Evolutionary conservation across 257 asterid genomes (phyloP).

Genomic region (Solanum appendiculatum): DNA sequence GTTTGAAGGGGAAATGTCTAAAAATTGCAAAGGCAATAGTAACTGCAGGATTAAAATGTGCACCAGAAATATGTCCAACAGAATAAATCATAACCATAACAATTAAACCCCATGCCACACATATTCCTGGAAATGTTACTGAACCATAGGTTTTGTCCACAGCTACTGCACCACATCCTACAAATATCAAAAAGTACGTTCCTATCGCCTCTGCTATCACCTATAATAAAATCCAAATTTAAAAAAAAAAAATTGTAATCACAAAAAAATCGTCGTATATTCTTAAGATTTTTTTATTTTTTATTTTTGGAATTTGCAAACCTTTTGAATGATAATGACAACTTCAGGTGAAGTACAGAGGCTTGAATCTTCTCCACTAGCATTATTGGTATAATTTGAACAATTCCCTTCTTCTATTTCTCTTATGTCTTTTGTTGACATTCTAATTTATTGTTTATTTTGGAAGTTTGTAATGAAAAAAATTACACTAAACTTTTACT

Average conservation of each 20-base stretch:
- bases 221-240: slow-evolving; percentile 7
- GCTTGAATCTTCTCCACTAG: slow-evolving; percentile 7
- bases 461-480: not conserved
- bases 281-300: not conserved
- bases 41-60: slow-evolving; percentile 70
- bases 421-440: slow-evolving; percentile 28
- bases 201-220: slow-evolving; percentile 57
- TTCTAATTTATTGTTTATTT: not conserved
- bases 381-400: not conserved
- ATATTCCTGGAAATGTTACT: slow-evolving; percentile 53
- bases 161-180: slow-evolving; percentile 55
- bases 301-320: not conserved
- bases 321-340: slow-evolving; percentile 44
- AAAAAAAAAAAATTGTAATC: too few relatives aligned
- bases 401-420: slow-evolving; percentile 34
- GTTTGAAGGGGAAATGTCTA: slow-evolving; percentile 42
- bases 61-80: slow-evolving; percentile 68
- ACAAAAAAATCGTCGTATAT: not conserved
- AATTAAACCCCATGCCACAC: slow-evolving; percentile 39
- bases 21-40: slow-evolving; percentile 52
- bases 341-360: slow-evolving; percentile 34
- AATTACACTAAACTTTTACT: not conserved
- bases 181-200: slow-evolving; percentile 47
- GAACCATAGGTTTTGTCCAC: slow-evolving; percentile 44
- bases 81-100: slow-evolving; percentile 62